Conservation (phyloP, 1,284 basidiomycete species). For the Abortiporus biennis region DNA sequence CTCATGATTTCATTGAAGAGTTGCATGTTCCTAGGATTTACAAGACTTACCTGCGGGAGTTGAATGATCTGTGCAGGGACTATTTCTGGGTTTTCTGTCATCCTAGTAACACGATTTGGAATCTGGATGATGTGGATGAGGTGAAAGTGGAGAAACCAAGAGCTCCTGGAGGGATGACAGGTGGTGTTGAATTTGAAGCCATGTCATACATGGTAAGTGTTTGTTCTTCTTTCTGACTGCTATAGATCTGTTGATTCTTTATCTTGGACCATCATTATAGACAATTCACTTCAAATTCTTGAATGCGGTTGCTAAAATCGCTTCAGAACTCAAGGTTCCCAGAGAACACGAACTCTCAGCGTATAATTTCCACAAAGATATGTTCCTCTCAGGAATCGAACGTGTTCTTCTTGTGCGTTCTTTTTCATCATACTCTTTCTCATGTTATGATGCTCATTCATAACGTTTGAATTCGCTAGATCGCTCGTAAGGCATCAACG, state of each 20-base stretch:
- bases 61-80: slow-evolving; percentile 87
- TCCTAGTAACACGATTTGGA: slow-evolving; percentile 88
- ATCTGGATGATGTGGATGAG: slow-evolving; percentile 76
- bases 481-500: slow-evolving; percentile 86
- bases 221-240: background rate
- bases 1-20: slow-evolving; percentile 86
- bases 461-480: slow-evolving; percentile 39
- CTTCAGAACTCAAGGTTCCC: slow-evolving; percentile 57
- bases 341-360: slow-evolving; percentile 71
- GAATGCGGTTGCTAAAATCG: slow-evolving; percentile 66
- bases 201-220: slow-evolving; percentile 86
- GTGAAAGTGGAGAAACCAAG: slow-evolving; percentile 83
- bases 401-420: slow-evolving; percentile 63
- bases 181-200: slow-evolving; percentile 96
- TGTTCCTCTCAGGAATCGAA: slow-evolving; percentile 87
- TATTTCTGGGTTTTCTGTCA: slow-evolving; percentile 99
- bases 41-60: slow-evolving; percentile 86
- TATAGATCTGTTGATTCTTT: background rate
- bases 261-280: slow-evolving; percentile 32
- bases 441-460: background rate
- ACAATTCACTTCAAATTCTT: slow-evolving; percentile 80
- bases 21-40: slow-evolving; percentile 82
- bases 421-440: background rate
- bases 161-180: slow-evolving; percentile 97
- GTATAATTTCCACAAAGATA: slow-evolving; percentile 73